Evolutionary conservation across 192 early-diverging fungal species (phyloP).

Genomic region (Diversispora epigaea): DNA sequence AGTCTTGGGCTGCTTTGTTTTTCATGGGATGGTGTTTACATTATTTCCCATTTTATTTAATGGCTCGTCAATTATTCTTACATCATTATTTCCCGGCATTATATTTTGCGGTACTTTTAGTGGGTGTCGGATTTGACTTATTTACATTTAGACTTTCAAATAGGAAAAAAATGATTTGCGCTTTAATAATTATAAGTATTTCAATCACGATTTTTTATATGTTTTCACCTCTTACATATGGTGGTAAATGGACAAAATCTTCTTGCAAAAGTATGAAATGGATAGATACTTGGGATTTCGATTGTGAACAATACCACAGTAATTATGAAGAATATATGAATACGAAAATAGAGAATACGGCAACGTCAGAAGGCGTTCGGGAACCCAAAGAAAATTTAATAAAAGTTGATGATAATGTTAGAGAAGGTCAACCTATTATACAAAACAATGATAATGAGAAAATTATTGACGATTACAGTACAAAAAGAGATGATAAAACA

Average conservation of each 20-base stretch:
- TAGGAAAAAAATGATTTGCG: slow-evolving; percentile 50
- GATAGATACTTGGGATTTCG: slow-evolving; percentile 80
- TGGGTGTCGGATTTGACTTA: slow-evolving; percentile 75
- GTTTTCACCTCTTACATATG: slow-evolving; percentile 86
- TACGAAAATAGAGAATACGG: not conserved
- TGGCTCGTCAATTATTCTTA: slow-evolving; percentile 87
- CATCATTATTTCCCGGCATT: slow-evolving; percentile 96
- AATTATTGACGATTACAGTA: too few relatives aligned
- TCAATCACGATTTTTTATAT: slow-evolving; percentile 62
- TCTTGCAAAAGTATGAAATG: slow-evolving; percentile 78
- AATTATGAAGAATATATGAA: slow-evolving; percentile 30
- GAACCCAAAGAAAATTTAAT: too few relatives aligned
- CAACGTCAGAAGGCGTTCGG: too few relatives aligned
- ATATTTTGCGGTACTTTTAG: slow-evolving; percentile 78
- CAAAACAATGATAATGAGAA: too few relatives aligned
- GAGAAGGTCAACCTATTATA: too few relatives aligned
- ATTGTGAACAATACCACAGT: slow-evolving; percentile 54
- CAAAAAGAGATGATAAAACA: too few relatives aligned
- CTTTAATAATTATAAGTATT: slow-evolving; percentile 51
- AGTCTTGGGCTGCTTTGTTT: slow-evolving; percentile 64
- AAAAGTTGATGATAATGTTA: too few relatives aligned
- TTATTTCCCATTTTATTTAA: slow-evolving; percentile 86
- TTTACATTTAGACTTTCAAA: slow-evolving; percentile 61
- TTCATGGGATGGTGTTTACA: slow-evolving; percentile 79
- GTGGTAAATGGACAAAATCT: slow-evolving; percentile 68